Percentiles rank a stretch among this genome's conserved stretches.
phyloP scores from a whole-genome alignment of 495 filamentous ascomycete genomes.

The Podospora fimiseda region DNA sequence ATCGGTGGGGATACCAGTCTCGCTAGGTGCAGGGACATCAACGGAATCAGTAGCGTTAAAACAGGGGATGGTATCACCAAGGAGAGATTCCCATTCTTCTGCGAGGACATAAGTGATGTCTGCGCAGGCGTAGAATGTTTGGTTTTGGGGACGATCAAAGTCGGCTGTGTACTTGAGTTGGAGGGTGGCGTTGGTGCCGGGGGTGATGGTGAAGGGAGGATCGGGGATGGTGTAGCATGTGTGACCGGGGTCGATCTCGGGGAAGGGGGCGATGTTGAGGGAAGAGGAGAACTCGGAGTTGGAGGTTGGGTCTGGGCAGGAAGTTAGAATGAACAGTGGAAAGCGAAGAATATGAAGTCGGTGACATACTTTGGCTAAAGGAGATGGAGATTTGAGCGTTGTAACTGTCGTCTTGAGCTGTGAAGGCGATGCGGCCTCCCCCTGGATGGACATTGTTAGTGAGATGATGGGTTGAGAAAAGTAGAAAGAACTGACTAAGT shows the following conservation, averaged over 20 bases:
- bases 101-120: conserved; percentile 41
- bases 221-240: conserved; percentile 40
- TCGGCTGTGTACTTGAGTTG: conserved; percentile 44
- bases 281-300: conserved; percentile 19
- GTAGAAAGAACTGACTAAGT: conserved; percentile 1
- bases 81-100: conserved; percentile 21
- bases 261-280: conserved; percentile 29
- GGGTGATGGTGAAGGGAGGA: conserved; percentile 22
- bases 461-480: neutral
- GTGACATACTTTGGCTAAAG: conserved; percentile 12
- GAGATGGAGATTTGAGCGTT: conserved; percentile 12
- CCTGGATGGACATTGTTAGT: neutral
- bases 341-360: neutral
- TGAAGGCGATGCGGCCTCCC: conserved; percentile 27
- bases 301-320: conserved; percentile 13
- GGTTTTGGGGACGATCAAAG: conserved; percentile 39
- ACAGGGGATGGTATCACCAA: conserved; percentile 30
- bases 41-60: conserved; percentile 40
- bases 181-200: conserved; percentile 44
- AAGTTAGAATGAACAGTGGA: neutral
- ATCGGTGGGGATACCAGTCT: conserved; percentile 6
- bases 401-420: conserved; percentile 18
- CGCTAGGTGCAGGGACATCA: conserved; percentile 15
- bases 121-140: conserved; percentile 48
- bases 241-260: conserved; percentile 40